Evolutionary conservation across 208 protist genomes (phyloP).

Genomic region (Blechomonas ayalai): DNA sequence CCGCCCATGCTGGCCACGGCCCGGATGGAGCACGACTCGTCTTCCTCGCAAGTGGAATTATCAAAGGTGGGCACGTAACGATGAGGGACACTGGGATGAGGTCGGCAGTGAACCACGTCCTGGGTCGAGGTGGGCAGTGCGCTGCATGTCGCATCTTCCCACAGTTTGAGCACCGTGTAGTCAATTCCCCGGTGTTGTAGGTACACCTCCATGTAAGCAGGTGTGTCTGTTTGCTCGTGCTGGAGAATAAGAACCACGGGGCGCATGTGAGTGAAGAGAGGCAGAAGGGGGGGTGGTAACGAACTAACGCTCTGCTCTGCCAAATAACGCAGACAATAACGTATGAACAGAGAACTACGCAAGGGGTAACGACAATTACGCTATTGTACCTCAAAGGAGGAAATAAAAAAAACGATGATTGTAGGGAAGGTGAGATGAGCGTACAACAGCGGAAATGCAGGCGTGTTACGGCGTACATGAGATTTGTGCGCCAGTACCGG

Average conservation of each 20-base stretch:
- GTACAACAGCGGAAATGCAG: neutral
- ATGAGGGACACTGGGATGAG: neutral
- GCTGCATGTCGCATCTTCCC: slow-evolving; percentile 3
- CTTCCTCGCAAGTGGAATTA: neutral
- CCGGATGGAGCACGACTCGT: slow-evolving; percentile 9
- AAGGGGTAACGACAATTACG: slow-evolving; percentile 2
- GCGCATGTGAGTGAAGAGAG: too few relatives aligned
- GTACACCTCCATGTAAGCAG: slow-evolving; percentile 14
- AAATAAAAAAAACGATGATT: slow-evolving; percentile 1
- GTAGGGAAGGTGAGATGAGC: neutral
- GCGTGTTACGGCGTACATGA: too few relatives aligned
- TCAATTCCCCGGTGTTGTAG: slow-evolving; percentile 9
- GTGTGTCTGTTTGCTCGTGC: slow-evolving; percentile 12
- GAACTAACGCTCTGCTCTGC: too few relatives aligned
- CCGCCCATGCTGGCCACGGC: slow-evolving; percentile 18
- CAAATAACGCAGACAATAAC: slow-evolving; percentile 2
- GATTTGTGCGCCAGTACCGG: too few relatives aligned
- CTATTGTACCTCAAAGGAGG: neutral
- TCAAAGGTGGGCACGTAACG: neutral
- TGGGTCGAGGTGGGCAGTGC: slow-evolving; percentile 5
- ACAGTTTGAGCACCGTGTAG: slow-evolving; percentile 14
- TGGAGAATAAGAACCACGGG: slow-evolving; percentile 15
- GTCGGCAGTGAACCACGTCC: slow-evolving; percentile 5
- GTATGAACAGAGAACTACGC: slow-evolving; percentile 1
- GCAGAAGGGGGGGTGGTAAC: too few relatives aligned